Evolutionary conservation across 169 alveolate species (phyloP), one percentile per base, ranked within the genome.

Genomic region (Perkinsus marinus): DNA sequence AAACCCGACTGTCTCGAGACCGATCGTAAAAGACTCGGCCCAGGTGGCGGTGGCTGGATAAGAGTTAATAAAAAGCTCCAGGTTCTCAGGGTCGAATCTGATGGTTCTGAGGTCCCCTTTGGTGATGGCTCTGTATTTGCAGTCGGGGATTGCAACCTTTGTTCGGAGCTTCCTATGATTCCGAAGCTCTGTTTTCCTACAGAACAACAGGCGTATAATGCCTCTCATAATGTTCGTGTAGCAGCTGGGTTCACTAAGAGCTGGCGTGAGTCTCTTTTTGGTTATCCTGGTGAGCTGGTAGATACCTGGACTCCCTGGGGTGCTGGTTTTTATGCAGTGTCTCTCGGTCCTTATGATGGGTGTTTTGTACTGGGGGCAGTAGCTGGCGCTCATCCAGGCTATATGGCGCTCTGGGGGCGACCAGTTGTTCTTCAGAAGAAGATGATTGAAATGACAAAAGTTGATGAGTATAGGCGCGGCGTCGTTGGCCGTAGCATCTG

Each of bases 251-350:
- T 43, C 57, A 39, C 47, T 43, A 30, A 43, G 68, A 39, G 37
- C 57, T 22, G 92, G 89, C 22, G 19, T 36, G 46, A 39, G 46
- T 39, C 34, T 46, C n/a, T 41, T 79, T 43, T 30, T 0, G 43
- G 89, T 38, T n/a, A 13, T 30, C 92, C 39, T 39, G 89, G 39
- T 26, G 92, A 39, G 36, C 47, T 43, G 30, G 92, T 16, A 13
- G 92, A 90, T 46, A 43, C 94, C 41, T 93, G 94, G 94, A 91
- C 93, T 92, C 94, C 94, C 0, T 93, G 94, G 94, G 94, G 94
- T 26, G 94, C 94, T 19, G 94, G 94, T 41, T 91, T 93, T 92
- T 93, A 91, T 46, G 94, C 94, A 26, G 92, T 93, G 57, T 91
- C 93, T 68, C 91, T 92, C 10, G 94, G 94, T 9, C 94, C 94